Base-by-base conservation (phyloP, 768 basidiomycete genomes). In the Sporobolomyces roseus region DNA sequence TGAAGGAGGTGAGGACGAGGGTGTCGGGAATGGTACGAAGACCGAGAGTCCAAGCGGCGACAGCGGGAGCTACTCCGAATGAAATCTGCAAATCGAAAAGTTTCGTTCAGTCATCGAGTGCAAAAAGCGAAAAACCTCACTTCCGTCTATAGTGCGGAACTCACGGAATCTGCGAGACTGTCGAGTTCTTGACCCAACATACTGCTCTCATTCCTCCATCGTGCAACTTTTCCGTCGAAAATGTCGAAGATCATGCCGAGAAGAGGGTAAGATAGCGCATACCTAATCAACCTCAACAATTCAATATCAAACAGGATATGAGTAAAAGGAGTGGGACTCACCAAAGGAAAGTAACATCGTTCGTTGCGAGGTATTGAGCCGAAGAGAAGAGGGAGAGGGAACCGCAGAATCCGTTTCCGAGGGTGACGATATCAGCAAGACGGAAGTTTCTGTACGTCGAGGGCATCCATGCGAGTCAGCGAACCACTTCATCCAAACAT, bases 381-480 rank as follows among this genome's bases (percentile, higher is more conserved):
- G 91, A 93, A 43, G 88, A 90, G 79, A 98, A 93, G 77, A 99
- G 85, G 32, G 93, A 97, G 75, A 94, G 88, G 23, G 90, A 89
- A 65, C 96, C 96, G 80, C 96, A 99, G 79, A 98, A 88, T 51
- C 96, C 96, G 78, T 99, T 99, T 88, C 93, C 93, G 72, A 99
- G 92, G 41, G 96, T 99, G 75, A 99, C 92, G 59, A 96, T 84
- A 82, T 99, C 96, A 73, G 96, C 96, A 32, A 98, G 85, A 61
- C 93, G 90, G 78, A 99, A 99, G 79, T 97, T 98, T 75, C 96
- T 96, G 68, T 10, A 14, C 5, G 21, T n/a, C n/a, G n/a, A n/a
- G n/a, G n/a, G n/a, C n/a, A n/a, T n/a, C n/a, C n/a, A n/a, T n/a
- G n/a, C n/a, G n/a, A n/a, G n/a, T n/a, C n/a, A n/a, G n/a, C n/a